A percentile compares a stretch with the other conserved stretches of the same genome.
Conservation (phyloP, 805 yeast species). For the Schwanniomyces sp. region DNA sequence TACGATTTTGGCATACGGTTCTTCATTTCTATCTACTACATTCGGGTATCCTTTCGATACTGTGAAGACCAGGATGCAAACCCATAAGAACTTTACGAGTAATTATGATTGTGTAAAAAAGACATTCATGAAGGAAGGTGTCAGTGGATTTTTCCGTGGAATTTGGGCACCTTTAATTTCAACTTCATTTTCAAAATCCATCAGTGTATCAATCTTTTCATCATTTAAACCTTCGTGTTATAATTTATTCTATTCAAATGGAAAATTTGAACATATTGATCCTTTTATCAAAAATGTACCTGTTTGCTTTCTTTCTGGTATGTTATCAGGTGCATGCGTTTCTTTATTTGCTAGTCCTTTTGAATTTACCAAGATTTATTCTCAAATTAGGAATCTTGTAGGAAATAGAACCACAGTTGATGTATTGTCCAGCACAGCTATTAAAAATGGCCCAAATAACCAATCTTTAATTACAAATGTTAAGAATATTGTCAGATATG, state of each 20-base stretch:
- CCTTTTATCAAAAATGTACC: conserved; percentile 42
- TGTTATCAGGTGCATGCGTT: conserved; percentile 63
- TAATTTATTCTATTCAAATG: conserved; percentile 10
- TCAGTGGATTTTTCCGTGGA: conserved; percentile 73
- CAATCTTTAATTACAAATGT: conserved; percentile 43
- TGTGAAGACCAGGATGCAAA: conserved; percentile 84
- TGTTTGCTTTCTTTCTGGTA: conserved; percentile 56
- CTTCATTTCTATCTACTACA: conserved; percentile 63
- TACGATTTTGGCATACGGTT: conserved; percentile 59
- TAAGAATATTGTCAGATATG: conserved; percentile 49
- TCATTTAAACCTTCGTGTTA: conserved; percentile 44
- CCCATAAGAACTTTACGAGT: conserved; percentile 57
- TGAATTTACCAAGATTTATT: conserved; percentile 78
- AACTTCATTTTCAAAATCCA: conserved; percentile 62
- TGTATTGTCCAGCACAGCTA: not conserved
- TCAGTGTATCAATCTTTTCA: conserved; percentile 66
- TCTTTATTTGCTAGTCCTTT: conserved; percentile 77
- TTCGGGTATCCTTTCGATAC: conserved; percentile 87
- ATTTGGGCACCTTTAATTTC: conserved; percentile 71
- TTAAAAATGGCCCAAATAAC: conserved; percentile 8
- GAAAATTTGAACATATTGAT: conserved; percentile 23
- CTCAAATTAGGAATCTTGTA: conserved; percentile 64
- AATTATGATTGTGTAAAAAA: conserved; percentile 56
- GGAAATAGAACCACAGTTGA: conserved; percentile 15
- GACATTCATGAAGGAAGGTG: conserved; percentile 62